A percentile compares a stretch with the other conserved stretches of the same genome.
These are phyloP conservation scores for Candida parachauliodes DNA, from an alignment of 805 yeast species.

Conservation along the genomic window DNA sequence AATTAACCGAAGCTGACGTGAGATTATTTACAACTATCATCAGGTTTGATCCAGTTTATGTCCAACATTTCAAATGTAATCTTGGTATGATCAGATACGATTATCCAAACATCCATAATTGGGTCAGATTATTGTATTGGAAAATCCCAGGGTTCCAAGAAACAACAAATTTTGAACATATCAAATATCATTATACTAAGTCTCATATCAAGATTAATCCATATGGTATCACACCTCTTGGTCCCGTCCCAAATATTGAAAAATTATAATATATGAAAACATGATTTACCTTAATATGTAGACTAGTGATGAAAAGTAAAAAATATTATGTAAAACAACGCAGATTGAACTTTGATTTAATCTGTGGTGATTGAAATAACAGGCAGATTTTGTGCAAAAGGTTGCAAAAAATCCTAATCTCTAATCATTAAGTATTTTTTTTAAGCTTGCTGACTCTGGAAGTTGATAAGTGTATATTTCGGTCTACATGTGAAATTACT, in stretches of 20 bases:
- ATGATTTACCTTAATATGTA: too few species aligned
- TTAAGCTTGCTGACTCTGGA: too few species aligned
- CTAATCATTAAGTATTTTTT: too few species aligned
- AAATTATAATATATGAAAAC: too few species aligned
- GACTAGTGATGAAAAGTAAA: too few species aligned
- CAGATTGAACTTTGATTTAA: too few species aligned
- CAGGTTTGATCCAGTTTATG: slow-evolving; percentile 90
- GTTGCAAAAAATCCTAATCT: too few species aligned
- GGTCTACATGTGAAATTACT: too few species aligned
- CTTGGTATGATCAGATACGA: slow-evolving; percentile 73
- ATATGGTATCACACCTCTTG: slow-evolving; percentile 76
- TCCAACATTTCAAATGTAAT: slow-evolving; percentile 94
- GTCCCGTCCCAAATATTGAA: slow-evolving; percentile 75
- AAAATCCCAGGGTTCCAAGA: slow-evolving; percentile 61
- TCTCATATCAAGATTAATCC: slow-evolving; percentile 83
- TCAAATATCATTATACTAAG: slow-evolving; percentile 86
- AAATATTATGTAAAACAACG: too few species aligned
- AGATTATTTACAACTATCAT: slow-evolving; percentile 83
- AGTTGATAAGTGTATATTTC: too few species aligned
- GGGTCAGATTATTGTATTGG: slow-evolving; percentile 88
- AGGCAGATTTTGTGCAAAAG: too few species aligned
- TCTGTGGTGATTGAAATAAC: too few species aligned
- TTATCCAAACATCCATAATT: slow-evolving; percentile 73
- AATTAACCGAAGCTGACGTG: slow-evolving; percentile 85
- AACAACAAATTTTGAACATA: slow-evolving; percentile 86